Percentiles rank a stretch among this genome's conserved stretches.
Evolutionary conservation across 305 asterid genomes (phyloP).

Genomic region (Fraxinus sp.): DNA sequence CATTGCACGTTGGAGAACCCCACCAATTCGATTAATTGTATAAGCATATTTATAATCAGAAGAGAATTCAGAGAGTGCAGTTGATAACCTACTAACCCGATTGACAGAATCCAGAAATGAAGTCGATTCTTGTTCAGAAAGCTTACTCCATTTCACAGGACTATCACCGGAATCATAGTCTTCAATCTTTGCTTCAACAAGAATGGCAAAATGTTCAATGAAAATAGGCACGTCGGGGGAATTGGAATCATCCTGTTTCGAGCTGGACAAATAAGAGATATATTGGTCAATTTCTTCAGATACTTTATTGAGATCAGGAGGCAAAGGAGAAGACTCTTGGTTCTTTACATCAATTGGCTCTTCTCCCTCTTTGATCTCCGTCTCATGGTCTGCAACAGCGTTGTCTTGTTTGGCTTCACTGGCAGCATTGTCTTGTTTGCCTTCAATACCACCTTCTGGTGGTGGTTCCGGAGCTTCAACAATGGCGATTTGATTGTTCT

Average conservation of each 20-base stretch:
- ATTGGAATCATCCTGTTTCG: slow-evolving; percentile 23
- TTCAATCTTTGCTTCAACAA: slow-evolving; percentile 63
- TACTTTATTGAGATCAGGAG: slow-evolving; percentile 67
- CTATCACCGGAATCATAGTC: slow-evolving; percentile 40
- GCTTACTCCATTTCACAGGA: slow-evolving; percentile 52
- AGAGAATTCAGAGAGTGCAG: slow-evolving; percentile 38
- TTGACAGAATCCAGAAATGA: slow-evolving; percentile 43
- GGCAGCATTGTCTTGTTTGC: not conserved
- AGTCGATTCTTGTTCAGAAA: slow-evolving; percentile 48
- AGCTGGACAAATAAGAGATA: slow-evolving; percentile 36
- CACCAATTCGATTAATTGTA: slow-evolving; percentile 59
- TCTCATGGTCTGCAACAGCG: not conserved
- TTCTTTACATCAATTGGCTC: slow-evolving; percentile 7
- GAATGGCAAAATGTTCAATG: slow-evolving; percentile 67
- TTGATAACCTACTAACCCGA: slow-evolving; percentile 48
- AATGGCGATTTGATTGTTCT: not conserved
- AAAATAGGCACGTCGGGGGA: slow-evolving; percentile 53
- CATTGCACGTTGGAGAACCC: slow-evolving; percentile 69
- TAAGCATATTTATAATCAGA: slow-evolving; percentile 54
- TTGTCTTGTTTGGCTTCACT: not conserved
- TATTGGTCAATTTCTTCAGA: slow-evolving; percentile 61
- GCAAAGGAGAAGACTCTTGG: slow-evolving; percentile 39
- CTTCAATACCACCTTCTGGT: not conserved
- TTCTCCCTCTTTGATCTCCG: slow-evolving; percentile 22
- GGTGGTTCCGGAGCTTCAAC: slow-evolving; percentile 12